Conservation (phyloP, 2,329 filamentous ascomycete species). For the Aspergillus melleus region DNA sequence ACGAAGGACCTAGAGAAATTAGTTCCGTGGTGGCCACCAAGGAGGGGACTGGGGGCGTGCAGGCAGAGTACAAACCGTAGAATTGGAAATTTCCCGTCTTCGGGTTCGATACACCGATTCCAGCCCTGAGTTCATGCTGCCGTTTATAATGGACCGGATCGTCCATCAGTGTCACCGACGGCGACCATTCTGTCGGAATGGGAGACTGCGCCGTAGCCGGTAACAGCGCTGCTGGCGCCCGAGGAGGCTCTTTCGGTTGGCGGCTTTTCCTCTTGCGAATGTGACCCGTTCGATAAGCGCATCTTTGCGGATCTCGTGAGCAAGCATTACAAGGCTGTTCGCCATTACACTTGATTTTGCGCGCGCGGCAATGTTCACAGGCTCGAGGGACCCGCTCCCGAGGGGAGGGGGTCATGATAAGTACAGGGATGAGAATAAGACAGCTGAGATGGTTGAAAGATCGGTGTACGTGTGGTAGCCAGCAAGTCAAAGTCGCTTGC, state of each 20-base stretch:
- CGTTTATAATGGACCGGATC: constrained; percentile 15
- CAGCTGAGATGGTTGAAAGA: neutral
- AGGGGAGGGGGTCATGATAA: constrained; percentile 6
- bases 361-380: constrained; percentile 15
- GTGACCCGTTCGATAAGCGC: constrained; percentile 10
- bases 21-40: neutral
- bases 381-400: constrained; percentile 13
- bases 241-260: constrained; percentile 3
- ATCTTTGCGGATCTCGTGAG: constrained; percentile 6
- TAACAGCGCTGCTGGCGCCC: constrained; percentile 7
- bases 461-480: neutral
- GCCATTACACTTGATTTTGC: constrained; percentile 17
- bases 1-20: constrained; percentile 15
- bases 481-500: neutral
- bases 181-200: neutral
- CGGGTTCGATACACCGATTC: constrained; percentile 14
- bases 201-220: constrained; percentile 7
- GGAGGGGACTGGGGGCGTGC: neutral
- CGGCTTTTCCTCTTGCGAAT: constrained; percentile 12
- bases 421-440: too few species aligned
- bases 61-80: constrained; percentile 9
- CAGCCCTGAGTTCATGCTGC: constrained; percentile 16
- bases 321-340: constrained; percentile 13
- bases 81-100: constrained; percentile 18
- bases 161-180: constrained; percentile 2